A percentile compares a stretch with the other conserved stretches of the same genome.
These are phyloP conservation scores for Backusella tarrabulga DNA, from an alignment of 192 early-diverging fungal genomes.

Conservation along the genomic window DNA sequence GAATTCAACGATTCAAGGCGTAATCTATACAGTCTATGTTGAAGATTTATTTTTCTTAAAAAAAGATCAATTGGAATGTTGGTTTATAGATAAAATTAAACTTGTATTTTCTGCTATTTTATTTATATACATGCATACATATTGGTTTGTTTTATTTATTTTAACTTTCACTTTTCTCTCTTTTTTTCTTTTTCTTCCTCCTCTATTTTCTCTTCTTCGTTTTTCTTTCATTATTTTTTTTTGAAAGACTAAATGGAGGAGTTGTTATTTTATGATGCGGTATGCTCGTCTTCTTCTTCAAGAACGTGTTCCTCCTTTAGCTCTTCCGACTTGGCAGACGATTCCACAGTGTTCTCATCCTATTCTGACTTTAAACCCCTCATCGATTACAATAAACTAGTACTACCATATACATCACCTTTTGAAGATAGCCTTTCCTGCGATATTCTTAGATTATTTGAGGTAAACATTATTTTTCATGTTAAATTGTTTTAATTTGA, in stretches of 20 bases:
- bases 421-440: background rate
- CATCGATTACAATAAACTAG: background rate
- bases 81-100: conserved; percentile 3
- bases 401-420: background rate
- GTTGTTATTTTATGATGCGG: background rate
- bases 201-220: background rate
- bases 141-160: background rate
- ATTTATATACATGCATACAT: background rate
- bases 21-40: background rate
- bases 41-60: background rate
- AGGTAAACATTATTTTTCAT: background rate
- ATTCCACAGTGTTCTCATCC: background rate
- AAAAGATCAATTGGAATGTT: background rate
- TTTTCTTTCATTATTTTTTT: background rate
- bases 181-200: background rate
- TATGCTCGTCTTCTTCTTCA: background rate
- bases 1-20: background rate
- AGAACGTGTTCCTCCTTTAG: background rate
- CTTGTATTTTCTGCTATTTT: background rate
- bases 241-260: background rate
- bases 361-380: background rate
- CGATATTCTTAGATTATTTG: background rate
- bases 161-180: background rate
- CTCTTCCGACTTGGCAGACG: background rate
- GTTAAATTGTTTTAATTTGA: background rate